Evolutionary conservation across 441 rosid species (phyloP).

Genomic region (Brassica balearica): DNA sequence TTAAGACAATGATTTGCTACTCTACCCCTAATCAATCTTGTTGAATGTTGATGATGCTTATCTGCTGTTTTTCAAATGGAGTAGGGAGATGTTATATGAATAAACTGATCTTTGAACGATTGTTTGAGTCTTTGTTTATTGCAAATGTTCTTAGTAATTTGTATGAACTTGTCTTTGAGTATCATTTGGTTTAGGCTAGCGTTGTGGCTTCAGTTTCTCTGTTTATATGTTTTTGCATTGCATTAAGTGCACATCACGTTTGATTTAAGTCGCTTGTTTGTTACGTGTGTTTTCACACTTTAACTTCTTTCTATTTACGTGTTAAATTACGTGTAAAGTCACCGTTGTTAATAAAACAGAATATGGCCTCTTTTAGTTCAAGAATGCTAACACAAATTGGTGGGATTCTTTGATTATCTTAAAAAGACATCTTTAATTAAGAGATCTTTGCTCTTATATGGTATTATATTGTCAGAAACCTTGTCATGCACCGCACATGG

Average conservation of each 20-base stretch:
- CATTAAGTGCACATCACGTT: constrained; percentile 11
- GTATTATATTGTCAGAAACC: constrained; percentile 20
- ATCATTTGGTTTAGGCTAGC: not conserved
- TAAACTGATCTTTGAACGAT: not conserved
- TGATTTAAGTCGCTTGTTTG: not conserved
- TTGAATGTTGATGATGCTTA: constrained; percentile 29
- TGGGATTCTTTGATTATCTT: not conserved
- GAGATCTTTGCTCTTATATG: constrained; percentile 11
- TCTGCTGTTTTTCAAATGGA: constrained; percentile 17
- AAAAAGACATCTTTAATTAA: not conserved
- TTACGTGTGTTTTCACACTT: not conserved
- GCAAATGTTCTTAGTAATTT: not conserved
- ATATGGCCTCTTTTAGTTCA: not conserved
- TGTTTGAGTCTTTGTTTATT: not conserved
- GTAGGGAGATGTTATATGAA: constrained; percentile 10
- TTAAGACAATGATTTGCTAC: constrained; percentile 8
- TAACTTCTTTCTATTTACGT: not conserved
- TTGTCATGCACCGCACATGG: constrained; percentile 32
- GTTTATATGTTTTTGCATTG: not conserved
- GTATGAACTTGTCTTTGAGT: not conserved
- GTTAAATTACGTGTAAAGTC: not conserved
- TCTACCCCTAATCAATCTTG: not conserved
- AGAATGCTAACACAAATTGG: constrained; percentile 1
- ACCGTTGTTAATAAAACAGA: not conserved
- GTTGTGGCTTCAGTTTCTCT: constrained; percentile 4